phyloP scores from a whole-genome alignment of 2,329 filamentous ascomycete genomes.

The Podosphaera aphanis region DNA sequence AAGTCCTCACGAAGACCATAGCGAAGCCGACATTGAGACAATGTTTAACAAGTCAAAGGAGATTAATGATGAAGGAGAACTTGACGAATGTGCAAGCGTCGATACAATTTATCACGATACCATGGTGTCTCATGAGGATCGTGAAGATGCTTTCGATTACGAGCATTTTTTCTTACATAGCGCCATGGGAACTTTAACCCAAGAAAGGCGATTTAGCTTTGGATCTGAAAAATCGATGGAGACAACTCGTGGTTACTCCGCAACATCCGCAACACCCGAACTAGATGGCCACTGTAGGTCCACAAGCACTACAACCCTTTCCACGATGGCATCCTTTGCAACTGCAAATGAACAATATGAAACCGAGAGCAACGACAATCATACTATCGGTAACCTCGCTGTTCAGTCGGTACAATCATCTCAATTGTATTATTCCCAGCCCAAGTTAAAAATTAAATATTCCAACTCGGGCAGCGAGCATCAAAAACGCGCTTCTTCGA shows the following conservation, averaged over 20 bases:
- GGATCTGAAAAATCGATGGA: conserved; percentile 37
- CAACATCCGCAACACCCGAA: conserved; percentile 1
- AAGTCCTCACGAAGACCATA: background rate
- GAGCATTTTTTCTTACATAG: conserved; percentile 90
- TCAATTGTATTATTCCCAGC: background rate
- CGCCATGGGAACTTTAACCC: conserved; percentile 57
- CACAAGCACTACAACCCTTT: conserved; percentile 33
- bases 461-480: too few species aligned
- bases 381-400: conserved; percentile 15
- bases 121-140: conserved; percentile 62
- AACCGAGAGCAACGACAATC: conserved; percentile 16
- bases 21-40: conserved; percentile 3
- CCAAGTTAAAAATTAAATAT: background rate
- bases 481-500: background rate
- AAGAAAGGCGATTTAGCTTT: conserved; percentile 23
- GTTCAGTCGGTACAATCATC: conserved; percentile 14
- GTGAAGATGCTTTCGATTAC: conserved; percentile 88
- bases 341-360: conserved; percentile 32
- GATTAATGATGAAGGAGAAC: conserved; percentile 15
- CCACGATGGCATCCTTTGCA: conserved; percentile 36
- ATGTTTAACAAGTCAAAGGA: conserved; percentile 5
- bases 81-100: conserved; percentile 30
- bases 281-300: conserved; percentile 21
- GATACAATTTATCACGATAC: conserved; percentile 40
- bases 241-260: conserved; percentile 27